Base-by-base conservation (phyloP, 176 grass and related monocot genomes). In the Oryza glumipatula region DNA sequence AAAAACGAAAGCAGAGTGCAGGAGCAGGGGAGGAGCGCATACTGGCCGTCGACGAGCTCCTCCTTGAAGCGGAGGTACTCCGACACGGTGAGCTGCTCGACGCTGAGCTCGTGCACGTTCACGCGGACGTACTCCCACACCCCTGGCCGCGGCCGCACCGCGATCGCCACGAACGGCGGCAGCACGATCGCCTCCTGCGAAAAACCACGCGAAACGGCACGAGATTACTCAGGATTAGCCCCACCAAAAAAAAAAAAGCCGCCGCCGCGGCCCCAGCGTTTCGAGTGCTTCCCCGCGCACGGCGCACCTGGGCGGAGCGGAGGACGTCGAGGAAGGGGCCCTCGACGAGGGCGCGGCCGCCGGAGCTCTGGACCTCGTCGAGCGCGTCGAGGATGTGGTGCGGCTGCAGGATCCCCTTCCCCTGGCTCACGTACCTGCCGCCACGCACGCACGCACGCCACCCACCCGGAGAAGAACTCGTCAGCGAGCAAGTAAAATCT, bases 121-220 rank as follows among this genome's bases (percentile, higher is more conserved):
- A 96, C 89, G 28, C 96, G 91, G 69, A 98, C 96, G 72, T 77
- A 92, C 73, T 98, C 96, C 96, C 96, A 98, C 49, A 98, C 93
- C 30, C 96, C 96, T 0, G 96, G 96, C 3, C 96, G 88, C 61
- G 96, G 96, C 56, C 96, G 96, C 85, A 98, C 89, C 0, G 96
- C 96, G 76, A 98, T 98, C 77, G 93, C 93, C 74, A 98, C 93
- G 89, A 98, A 96, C 54, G 96, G 96, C 33, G 96, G 96, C 65
- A 98, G 76, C 82, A 98, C 91, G 36, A 98, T 98, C 30, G 93
- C 91, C 91, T 98, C 96, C 96, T 98, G 86, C 70, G 81, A 41
- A 9, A 35, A 36, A 86, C 1, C 5, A 74, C 44, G 36, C 14
- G 8, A 24, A 11, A 44, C 9, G 32, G 35, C 35, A 19, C 44